These are phyloP conservation scores for Zygoascus tannicola DNA, from an alignment of 805 yeast genomes.

Conservation along the genomic window DNA sequence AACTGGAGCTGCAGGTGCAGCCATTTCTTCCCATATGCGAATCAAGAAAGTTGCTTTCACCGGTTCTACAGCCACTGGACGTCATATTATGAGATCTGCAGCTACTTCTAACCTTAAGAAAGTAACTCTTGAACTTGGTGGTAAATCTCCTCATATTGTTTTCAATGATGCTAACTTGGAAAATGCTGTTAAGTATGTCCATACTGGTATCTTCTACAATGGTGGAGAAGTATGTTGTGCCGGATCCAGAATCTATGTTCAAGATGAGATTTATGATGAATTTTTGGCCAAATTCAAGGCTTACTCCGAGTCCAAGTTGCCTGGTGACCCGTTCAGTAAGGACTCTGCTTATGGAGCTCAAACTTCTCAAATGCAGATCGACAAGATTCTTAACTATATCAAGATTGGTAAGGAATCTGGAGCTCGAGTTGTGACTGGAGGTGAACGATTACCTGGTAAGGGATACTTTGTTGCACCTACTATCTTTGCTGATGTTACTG, in stretches of 20 bases:
- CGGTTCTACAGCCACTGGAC: conserved; percentile 89
- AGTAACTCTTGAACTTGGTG: conserved; percentile 91
- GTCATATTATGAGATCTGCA: conserved; percentile 66
- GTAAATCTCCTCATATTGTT: conserved; percentile 87
- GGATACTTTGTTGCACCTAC: conserved; percentile 75
- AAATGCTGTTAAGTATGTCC: conserved; percentile 62
- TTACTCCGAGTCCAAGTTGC: conserved; percentile 37
- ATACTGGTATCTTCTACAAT: conserved; percentile 80
- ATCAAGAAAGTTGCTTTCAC: conserved; percentile 89
- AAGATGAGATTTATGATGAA: conserved; percentile 71
- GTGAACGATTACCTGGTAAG: conserved; percentile 38
- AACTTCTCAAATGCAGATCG: conserved; percentile 67
- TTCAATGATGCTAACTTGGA: conserved; percentile 79
- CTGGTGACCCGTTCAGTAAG: conserved; percentile 73
- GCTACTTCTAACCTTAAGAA: conserved; percentile 68
- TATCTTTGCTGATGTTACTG: conserved; percentile 60
- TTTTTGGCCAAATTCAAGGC: conserved; percentile 49
- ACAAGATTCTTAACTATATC: conserved; percentile 65
- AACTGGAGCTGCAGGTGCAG: conserved; percentile 60
- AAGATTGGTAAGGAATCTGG: conserved; percentile 75
- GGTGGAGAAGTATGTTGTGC: conserved; percentile 97
- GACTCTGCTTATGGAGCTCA: conserved; percentile 83
- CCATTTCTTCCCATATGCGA: conserved; percentile 49
- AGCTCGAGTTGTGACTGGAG: conserved; percentile 74
- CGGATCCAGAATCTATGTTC: conserved; percentile 83